Base-by-base conservation (phyloP, 371 early-diverging fungal species). In the Mucor irregularis region DNA sequence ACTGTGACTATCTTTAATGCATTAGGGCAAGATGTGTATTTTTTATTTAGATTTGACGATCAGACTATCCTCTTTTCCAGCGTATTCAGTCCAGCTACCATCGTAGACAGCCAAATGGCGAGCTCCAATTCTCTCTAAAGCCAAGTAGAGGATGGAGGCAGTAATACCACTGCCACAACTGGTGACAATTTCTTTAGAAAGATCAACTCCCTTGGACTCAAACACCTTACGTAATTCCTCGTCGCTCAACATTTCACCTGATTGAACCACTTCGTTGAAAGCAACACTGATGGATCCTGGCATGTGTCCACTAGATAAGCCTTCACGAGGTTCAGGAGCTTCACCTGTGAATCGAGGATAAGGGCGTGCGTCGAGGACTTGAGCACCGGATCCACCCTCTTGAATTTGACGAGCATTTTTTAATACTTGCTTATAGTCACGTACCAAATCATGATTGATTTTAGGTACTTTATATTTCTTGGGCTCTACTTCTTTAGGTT, bases 31-130 rank as follows among this genome's bases (percentile, higher is more conserved):
- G n/a, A 37, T n/a, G 16, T 4, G 16, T 37, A 39, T 39, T 9
- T 9, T 30, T 52, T 30, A 52, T 52, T 52, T 14, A 3, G 30
- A 39, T 52, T 85, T 84, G 30, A 79, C 56, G 24, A 87, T 87
- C 42, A 80, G 66, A 42, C 80, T 81, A 46, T 83, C 79, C 19
- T 80, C 67, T 25, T 76, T 75, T 28, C 71, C 74, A 24, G 90
- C 91, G 61, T 91, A 93, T 58, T 93, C 92, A 9, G 90, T 83
- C 93, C 93, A 93, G 40, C 89, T 88, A 7, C 93, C 93, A 64
- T 93, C 93, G 67, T 87, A 93, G 5, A 93, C 82, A 3, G 90
- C 73, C 28, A 93, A 60, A 31, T 83, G 57, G 24, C 75, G 64
- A 21, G 83, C 81, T 5, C 89, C 91, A 1, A 78, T 66, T 30